phyloP scores from a whole-genome alignment of 179 eudicot species.

The Actinidia arguta region DNA sequence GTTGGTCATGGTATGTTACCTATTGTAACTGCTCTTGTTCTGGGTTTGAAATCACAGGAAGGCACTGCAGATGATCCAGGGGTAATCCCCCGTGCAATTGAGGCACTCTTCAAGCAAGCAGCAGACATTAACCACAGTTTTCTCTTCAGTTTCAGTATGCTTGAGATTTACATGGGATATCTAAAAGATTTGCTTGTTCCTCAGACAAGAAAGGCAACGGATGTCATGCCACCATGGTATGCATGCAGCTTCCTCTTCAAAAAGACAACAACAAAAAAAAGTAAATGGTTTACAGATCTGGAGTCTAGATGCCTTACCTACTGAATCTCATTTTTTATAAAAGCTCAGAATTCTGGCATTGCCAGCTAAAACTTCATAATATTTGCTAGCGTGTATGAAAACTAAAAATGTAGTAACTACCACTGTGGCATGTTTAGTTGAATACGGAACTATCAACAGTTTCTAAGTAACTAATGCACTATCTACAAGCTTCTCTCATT shows the following conservation, averaged over 20 bases:
- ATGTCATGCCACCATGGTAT: constrained; percentile 28
- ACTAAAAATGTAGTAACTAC: not conserved
- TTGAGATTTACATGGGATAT: constrained; percentile 34
- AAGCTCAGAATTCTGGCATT: not conserved
- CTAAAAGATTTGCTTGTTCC: constrained; percentile 33
- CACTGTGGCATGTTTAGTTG: constrained; percentile 1
- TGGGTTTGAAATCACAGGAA: constrained; percentile 21
- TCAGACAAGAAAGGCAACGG: constrained; percentile 16
- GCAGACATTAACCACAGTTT: constrained; percentile 23
- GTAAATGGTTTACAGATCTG: not conserved
- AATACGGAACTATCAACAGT: not conserved
- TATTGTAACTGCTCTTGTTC: constrained; percentile 9
- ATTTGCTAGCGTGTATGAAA: not conserved
- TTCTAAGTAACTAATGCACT: not conserved
- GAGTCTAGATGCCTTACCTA: constrained; percentile 1
- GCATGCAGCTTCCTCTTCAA: not conserved
- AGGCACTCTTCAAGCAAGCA: constrained; percentile 32
- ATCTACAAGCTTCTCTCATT: not conserved
- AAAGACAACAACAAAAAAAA: too few species aligned
- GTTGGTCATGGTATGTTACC: not conserved
- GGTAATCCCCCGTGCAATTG: constrained; percentile 29
- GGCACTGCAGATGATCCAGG: constrained; percentile 34
- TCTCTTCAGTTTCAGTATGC: constrained; percentile 34
- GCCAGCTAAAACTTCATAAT: not conserved
- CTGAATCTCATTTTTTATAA: not conserved